Percentiles rank a stretch among this genome's conserved stretches.
phyloP scores from a whole-genome alignment of 108 stramenopile species.

The Discostella pseudostelligera region DNA sequence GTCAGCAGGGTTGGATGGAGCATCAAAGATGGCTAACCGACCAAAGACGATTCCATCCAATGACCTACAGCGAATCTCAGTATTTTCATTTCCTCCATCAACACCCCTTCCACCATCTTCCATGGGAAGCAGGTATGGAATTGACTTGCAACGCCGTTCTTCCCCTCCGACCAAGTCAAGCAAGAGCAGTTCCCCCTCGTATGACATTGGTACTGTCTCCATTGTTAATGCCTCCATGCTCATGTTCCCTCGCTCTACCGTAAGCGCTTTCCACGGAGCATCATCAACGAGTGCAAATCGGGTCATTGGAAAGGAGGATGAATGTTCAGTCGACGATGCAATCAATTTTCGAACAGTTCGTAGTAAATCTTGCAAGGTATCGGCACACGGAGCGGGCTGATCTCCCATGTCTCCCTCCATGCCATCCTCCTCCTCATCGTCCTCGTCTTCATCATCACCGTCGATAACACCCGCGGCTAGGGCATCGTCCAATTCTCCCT shows the following conservation, averaged over 20 bases:
- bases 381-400: slow-evolving; percentile 54
- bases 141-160: slow-evolving; percentile 47
- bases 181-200: slow-evolving; percentile 39
- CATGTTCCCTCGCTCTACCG: slow-evolving; percentile 14
- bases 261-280: slow-evolving; percentile 72
- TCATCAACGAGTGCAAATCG: slow-evolving; percentile 61
- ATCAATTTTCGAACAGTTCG: slow-evolving; percentile 48
- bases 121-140: slow-evolving; percentile 49
- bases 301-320: slow-evolving; percentile 11
- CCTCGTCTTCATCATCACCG: slow-evolving; percentile 65
- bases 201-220: slow-evolving; percentile 33
- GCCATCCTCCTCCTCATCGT: slow-evolving; percentile 46
- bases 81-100: slow-evolving; percentile 11
- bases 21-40: slow-evolving; percentile 83
- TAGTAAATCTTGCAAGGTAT: slow-evolving; percentile 79
- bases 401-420: slow-evolving; percentile 71
- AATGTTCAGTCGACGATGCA: slow-evolving; percentile 13
- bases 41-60: slow-evolving; percentile 71
- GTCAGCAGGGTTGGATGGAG: slow-evolving; percentile 50
- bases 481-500: slow-evolving; percentile 50
- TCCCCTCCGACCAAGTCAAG: slow-evolving; percentile 48
- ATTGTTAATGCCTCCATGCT: slow-evolving; percentile 10
- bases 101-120: slow-evolving; percentile 14
- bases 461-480: slow-evolving; percentile 31
- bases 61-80: slow-evolving; percentile 27